Evolutionary conservation across 169 alveolate genomes (phyloP).

Genomic region (Cryptosporidium viatorum): DNA sequence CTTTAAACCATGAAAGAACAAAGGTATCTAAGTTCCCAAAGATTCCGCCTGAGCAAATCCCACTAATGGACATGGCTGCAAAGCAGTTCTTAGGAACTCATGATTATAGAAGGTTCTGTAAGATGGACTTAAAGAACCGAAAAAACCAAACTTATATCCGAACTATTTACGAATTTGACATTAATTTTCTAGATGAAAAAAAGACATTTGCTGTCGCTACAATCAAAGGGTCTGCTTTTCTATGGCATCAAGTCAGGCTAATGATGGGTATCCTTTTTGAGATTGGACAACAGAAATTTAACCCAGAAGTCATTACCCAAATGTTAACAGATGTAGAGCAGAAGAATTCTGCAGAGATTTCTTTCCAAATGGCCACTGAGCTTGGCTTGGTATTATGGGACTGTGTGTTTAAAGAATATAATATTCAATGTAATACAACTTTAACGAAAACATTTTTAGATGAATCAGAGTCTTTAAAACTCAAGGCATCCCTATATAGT

Average conservation of each 20-base stretch:
- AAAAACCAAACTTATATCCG: slow-evolving; percentile 51
- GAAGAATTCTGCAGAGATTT: slow-evolving; percentile 78
- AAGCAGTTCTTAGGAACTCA: slow-evolving; percentile 85
- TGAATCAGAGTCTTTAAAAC: slow-evolving; percentile 13
- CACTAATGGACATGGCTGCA: slow-evolving; percentile 78
- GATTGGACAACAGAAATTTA: slow-evolving; percentile 83
- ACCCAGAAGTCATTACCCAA: slow-evolving; percentile 79
- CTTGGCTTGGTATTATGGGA: slow-evolving; percentile 83
- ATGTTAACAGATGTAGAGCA: slow-evolving; percentile 77
- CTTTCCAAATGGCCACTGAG: slow-evolving; percentile 85
- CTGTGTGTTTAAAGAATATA: slow-evolving; percentile 82
- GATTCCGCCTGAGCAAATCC: slow-evolving; percentile 10
- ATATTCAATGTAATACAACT: neutral
- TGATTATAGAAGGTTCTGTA: slow-evolving; percentile 90
- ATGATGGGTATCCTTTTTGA: slow-evolving; percentile 86
- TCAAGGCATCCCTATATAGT: slow-evolving; percentile 33
- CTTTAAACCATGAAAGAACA: slow-evolving; percentile 82
- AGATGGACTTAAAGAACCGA: slow-evolving; percentile 83
- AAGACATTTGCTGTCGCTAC: slow-evolving; percentile 67
- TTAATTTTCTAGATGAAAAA: neutral
- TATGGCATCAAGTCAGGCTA: slow-evolving; percentile 89
- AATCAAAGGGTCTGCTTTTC: slow-evolving; percentile 86
- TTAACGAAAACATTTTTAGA: slow-evolving; percentile 17
- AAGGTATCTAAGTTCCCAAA: slow-evolving; percentile 52
- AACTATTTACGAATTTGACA: slow-evolving; percentile 59